These are phyloP conservation scores for Xanthoceras sorbifolium DNA, from an alignment of 345 rosid genomes.

Conservation along the genomic window DNA sequence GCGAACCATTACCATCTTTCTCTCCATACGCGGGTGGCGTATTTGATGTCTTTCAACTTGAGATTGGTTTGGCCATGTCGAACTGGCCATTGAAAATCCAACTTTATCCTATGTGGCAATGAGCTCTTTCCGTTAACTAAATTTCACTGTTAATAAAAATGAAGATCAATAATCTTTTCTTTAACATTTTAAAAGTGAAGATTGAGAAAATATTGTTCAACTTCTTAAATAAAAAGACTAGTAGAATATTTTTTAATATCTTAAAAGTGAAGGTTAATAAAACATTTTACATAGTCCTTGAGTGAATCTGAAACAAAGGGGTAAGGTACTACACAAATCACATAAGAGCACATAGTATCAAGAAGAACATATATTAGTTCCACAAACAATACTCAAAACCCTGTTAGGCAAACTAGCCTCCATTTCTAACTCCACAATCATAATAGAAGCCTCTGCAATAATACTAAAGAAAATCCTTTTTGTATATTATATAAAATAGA, in stretches of 20 bases:
- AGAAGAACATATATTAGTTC: constrained; percentile 67
- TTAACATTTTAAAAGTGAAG: background rate
- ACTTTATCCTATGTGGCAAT: too few species aligned
- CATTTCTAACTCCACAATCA: constrained; percentile 90
- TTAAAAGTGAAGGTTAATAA: background rate
- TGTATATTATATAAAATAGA: too few species aligned
- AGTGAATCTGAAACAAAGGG: background rate
- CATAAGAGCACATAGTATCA: constrained; percentile 5
- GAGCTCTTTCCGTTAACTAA: too few species aligned
- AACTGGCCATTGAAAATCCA: too few species aligned
- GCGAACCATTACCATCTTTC: too few species aligned
- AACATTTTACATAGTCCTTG: background rate
- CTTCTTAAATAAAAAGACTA: background rate
- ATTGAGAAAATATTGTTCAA: background rate
- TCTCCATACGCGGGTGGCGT: too few species aligned
- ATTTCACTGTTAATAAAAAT: too few species aligned
- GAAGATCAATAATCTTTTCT: background rate
- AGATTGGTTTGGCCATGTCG: too few species aligned
- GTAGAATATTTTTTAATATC: background rate
- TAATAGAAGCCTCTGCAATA: constrained; percentile 79
- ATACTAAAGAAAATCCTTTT: constrained; percentile 9
- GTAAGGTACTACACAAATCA: background rate
- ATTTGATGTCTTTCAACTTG: too few species aligned
- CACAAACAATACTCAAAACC: constrained; percentile 87
- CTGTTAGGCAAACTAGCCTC: constrained; percentile 96